Evolutionary conservation across 1,139 yeast genomes (phyloP), one percentile per base, ranked within the genome.

Genomic region (Geotrichum reessii): DNA sequence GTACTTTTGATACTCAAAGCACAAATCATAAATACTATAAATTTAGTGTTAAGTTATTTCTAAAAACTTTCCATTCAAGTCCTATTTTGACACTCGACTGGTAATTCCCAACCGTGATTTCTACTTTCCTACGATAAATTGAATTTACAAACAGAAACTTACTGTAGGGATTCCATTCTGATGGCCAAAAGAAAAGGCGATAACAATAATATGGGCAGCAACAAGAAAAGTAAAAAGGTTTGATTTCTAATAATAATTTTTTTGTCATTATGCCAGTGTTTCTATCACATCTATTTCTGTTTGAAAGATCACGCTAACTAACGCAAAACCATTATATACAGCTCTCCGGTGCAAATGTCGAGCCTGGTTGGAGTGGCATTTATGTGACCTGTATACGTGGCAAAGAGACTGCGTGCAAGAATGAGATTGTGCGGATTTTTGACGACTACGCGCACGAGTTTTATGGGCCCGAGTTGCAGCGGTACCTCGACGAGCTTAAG

Each of bases 381-480:
- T 93, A 86, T 73, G 96, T 91, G 24, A 88, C 97, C 0, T 89
- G 97, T 71, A 80, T 82, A 55, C 78, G 96, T 66, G 86, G 88
- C 50, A 83, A 85, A 64, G 97, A 92, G 72, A 78, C 80, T 60
- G 83, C 81, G 59, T 87, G 96, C 65, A 81, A 85, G 22, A 82
- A 83, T 61, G 98, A 92, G 71, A 75, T 92, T 66, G 78, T 82
- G 65, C 74, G 79, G 58, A 73, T 91, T 44, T 80, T 92, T 25
- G 75, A 77, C 58, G 86, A 83, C 54, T 69, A 68, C 58, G 69
- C 71, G 1, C 72, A 71, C 31, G 62, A 62, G 53, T 53, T 64
- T 50, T 74, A 57, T 79, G 81, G 71, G 1, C 64, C 61, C 22
- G 60, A 59, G 42, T 58, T 54, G 49, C 60, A 55, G 83, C 83